Evolutionary conservation across 2,329 filamentous ascomycete genomes (phyloP).

Genomic region (Arthrinium phaeospermum): DNA sequence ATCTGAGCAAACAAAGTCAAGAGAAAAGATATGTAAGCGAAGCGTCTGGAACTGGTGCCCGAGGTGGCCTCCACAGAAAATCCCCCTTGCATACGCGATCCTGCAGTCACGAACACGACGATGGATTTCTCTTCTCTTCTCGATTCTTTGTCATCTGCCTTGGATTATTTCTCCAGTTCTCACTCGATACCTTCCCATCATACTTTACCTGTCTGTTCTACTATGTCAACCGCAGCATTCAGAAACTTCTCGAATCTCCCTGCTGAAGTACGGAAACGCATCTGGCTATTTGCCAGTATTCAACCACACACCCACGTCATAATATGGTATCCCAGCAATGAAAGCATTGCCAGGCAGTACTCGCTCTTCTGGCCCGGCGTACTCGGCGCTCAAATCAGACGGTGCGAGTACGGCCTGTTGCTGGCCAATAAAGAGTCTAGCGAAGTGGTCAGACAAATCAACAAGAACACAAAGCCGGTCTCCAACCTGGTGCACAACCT

Average conservation of each 20-base stretch:
- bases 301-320: not conserved
- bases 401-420: not conserved
- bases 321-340: not conserved
- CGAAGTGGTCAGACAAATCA: not conserved
- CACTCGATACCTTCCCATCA: not conserved
- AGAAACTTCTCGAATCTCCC: not conserved
- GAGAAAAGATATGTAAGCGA: not conserved
- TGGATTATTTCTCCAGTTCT: too few species aligned
- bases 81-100: too few species aligned
- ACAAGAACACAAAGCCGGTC: not conserved
- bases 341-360: not conserved
- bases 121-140: too few species aligned
- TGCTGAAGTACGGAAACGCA: not conserved
- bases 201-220: not conserved
- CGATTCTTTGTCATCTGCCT: too few species aligned
- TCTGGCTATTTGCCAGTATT: not conserved
- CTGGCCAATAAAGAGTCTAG: not conserved
- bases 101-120: too few species aligned
- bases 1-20: not conserved
- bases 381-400: not conserved
- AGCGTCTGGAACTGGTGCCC: too few species aligned
- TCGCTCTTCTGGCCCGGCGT: slow-evolving; percentile 22
- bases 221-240: not conserved
- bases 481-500: not conserved
- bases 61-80: too few species aligned